Evolutionary conservation across 2,329 filamentous ascomycete genomes (phyloP).

Genomic region (Chaetomiaceae sp.): DNA sequence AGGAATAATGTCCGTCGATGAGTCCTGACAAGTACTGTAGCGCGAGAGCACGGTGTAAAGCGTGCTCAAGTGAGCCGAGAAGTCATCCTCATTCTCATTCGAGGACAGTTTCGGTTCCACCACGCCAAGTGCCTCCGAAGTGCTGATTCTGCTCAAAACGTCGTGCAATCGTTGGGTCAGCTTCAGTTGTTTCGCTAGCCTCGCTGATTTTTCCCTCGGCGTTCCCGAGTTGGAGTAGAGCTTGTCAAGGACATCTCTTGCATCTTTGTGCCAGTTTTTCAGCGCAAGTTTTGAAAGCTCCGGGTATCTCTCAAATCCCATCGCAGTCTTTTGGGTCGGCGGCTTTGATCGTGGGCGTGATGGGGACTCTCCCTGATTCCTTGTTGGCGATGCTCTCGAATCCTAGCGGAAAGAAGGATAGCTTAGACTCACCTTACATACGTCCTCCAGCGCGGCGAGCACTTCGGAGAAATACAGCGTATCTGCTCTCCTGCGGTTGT

Average conservation of each 20-base stretch:
- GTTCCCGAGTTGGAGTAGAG: not conserved
- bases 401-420: no score
- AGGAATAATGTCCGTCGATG: not conserved
- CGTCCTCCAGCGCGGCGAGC: not conserved
- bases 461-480: not conserved
- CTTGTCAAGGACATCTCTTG: not conserved
- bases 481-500: not conserved
- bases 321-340: not conserved
- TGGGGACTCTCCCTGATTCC: not conserved
- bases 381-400: not conserved
- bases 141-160: not conserved
- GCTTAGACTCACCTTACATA: not conserved
- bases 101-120: not conserved
- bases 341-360: not conserved
- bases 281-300: not conserved
- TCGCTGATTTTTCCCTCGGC: not conserved
- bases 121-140: not conserved
- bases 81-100: not conserved
- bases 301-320: not conserved
- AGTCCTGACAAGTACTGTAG: not conserved
- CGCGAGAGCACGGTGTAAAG: not conserved
- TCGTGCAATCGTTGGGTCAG: not conserved
- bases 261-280: not conserved
- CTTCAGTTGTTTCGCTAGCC: not conserved
- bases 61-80: not conserved